Evolutionary conservation across 345 rosid genomes (phyloP), one percentile per base, ranked within the genome.

Genomic region (Sisymbrium altissimum): DNA sequence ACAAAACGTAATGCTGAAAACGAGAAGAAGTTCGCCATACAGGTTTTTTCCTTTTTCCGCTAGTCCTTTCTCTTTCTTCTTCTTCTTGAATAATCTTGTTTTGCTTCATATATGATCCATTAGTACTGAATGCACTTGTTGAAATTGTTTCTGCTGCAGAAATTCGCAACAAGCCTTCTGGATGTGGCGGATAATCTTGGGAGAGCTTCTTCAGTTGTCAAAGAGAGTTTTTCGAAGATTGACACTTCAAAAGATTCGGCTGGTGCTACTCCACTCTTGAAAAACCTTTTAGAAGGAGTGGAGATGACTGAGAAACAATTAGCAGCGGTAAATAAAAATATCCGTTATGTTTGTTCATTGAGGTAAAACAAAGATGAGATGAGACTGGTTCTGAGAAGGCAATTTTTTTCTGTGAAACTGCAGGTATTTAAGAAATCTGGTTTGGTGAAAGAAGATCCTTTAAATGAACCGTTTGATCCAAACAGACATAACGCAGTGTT

Each of bases 241-340:
- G 92, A 90, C 45, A 53, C 83, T 18, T 87, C 97, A 46, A 73
- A 78, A 38, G 96, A 88, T 72, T 45, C 86, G 7, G 62, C 73
- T 13, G 89, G 91, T 55, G 96, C 93, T 54, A 83, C 76, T 48
- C 86, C 88, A 32, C 85, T 92, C 27, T 79, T 95, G 33, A 86
- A 86, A 76, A 90, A 86, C 6, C 96, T 95, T 71, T 78, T 92
- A 39, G 96, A 89, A 79, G 98, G 99, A 46, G 99, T 95, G 77
- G 97, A 90, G 71, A 95, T 92, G 99, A 95, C 99, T 10, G 99
- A 92, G 82, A 95, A 92, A 78, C 97, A 92, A 76, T 85, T 95
- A 62, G 80, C 54, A n/a, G 91, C 86, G 88, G 99, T 92, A 77
- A 75, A 6, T n/a, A 14, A 48, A 18, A 55, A 14, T 17, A 3